Evolutionary conservation across 371 early-diverging fungal genomes (phyloP), one percentile per base, ranked within the genome.

Genomic region (Mortierella polycephala): DNA sequence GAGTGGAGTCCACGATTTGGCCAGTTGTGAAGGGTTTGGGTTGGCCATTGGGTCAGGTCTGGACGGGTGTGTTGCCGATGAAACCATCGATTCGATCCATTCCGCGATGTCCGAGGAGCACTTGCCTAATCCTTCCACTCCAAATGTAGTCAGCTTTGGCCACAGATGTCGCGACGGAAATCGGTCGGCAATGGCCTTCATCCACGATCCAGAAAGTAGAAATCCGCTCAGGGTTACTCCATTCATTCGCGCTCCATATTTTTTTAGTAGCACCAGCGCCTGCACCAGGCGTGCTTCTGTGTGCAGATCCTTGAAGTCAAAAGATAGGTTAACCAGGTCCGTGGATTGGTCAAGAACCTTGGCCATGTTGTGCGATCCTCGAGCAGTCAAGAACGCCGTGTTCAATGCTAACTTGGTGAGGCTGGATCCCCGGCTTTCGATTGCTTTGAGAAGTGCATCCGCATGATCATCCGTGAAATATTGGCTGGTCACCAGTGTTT

Each of bases 381-480:
- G 14, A 44, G 41, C 10, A 37, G 62, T 20, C 6, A 62, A 30
- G 20, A 42, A 40, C 13, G 14, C 23, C 2, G 62, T 41, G 23
- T 44, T 45, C 23, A 62, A 44, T 10, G 30, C 21, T 54, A 62
- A 30, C 10, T 16, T 53, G 50, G 53, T 45, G 39, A 62, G 42
- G 16, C 44, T 62, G 45, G 62, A 62, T 23, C 54, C 54, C 13
- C 54, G 41, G 21, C 42, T 41, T 20, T 54, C 42, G 4, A 41
- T 52, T 20, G 50, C 23, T 42, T 12, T 54, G 45, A 51, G 40
- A 0, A 62, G 39, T 41, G 23, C 13, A 13, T 39, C 20, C 23
- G 62, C 62, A 42, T 51, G 62, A 7, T 62, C 54, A 54, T 62
- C 62, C 13, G 13, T 54, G 18, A 62, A 62, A 7, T 53, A 14